Conservation (phyloP, 768 basidiomycete genomes). For the Boletellus emodensis region DNA sequence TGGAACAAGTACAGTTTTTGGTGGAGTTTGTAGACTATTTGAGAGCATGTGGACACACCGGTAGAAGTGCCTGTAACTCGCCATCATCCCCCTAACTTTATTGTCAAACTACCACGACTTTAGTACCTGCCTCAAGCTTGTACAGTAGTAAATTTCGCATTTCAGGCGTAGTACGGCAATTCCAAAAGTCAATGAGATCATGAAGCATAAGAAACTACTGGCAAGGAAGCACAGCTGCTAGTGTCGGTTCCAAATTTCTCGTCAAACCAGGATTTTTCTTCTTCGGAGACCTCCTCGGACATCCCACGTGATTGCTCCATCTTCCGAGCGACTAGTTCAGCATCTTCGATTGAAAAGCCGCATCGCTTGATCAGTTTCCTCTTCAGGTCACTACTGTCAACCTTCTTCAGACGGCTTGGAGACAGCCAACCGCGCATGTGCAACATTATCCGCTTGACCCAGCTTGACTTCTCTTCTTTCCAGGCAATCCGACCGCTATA, state of each 20-base stretch:
- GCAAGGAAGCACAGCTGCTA: conserved; percentile 11
- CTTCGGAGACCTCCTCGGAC: conserved; percentile 7
- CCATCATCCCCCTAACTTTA: not conserved
- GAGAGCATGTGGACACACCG: conserved; percentile 16
- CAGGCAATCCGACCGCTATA: conserved; percentile 14
- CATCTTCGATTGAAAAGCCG: conserved; percentile 21
- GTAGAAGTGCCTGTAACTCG: not conserved
- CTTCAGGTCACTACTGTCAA: conserved; percentile 13
- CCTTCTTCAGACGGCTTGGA: conserved; percentile 7
- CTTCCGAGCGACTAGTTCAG: conserved; percentile 14
- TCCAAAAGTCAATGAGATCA: not conserved
- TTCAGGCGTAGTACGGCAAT: not conserved
- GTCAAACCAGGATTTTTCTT: conserved; percentile 18
- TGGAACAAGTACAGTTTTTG: conserved; percentile 86
- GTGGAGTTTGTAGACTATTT: conserved; percentile 72
- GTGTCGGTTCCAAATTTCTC: conserved; percentile 13
- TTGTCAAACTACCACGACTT: conserved; percentile 2
- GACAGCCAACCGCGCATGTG: conserved; percentile 27
- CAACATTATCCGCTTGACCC: conserved; percentile 23
- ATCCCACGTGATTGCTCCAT: conserved; percentile 14
- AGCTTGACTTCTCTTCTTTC: conserved; percentile 24
- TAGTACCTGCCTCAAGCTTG: not conserved
- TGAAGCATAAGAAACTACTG: conserved; percentile 6
- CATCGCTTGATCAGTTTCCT: conserved; percentile 22
- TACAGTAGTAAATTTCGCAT: not conserved